Percentiles rank a stretch among this genome's conserved stretches.
phyloP scores from a whole-genome alignment of 352 stramenopile genomes.

The Saprolegnia diclina region DNA sequence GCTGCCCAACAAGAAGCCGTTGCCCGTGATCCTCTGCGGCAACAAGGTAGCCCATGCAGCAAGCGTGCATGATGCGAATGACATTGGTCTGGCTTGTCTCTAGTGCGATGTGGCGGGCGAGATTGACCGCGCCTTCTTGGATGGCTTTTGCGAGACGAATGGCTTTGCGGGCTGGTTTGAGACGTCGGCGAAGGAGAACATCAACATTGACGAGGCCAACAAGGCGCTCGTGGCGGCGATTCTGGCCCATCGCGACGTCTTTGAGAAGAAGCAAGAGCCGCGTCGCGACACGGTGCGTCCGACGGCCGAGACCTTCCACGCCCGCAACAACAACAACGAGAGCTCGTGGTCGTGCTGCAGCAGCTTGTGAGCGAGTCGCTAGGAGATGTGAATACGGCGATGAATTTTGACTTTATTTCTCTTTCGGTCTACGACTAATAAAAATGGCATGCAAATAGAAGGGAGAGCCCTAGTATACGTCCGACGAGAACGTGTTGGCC shows the following conservation, averaged over 20 bases:
- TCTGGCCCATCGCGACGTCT: conserved; percentile 79
- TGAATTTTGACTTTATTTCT: conserved; percentile 14
- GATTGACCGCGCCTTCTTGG: conserved; percentile 67
- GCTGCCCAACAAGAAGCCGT: conserved; percentile 84
- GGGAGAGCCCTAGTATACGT: conserved; percentile 18
- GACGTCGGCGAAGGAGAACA: conserved; percentile 90
- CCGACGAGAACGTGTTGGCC: conserved; percentile 16
- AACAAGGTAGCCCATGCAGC: conserved; percentile 86
- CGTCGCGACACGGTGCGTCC: conserved; percentile 72
- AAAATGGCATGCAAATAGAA: conserved; percentile 19
- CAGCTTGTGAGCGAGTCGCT: conserved; percentile 57
- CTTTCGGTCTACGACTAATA: background rate
- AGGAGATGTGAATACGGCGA: background rate
- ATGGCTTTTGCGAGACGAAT: conserved; percentile 85
- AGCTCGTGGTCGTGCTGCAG: conserved; percentile 77
- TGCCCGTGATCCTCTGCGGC: conserved; percentile 88
- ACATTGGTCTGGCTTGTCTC: background rate
- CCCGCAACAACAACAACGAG: conserved; percentile 31
- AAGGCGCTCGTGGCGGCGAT: conserved; percentile 78
- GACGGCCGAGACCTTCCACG: conserved; percentile 38
- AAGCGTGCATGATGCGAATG: background rate
- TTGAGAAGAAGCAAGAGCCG: conserved; percentile 70
- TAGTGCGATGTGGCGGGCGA: conserved; percentile 82
- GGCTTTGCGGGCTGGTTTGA: conserved; percentile 91
- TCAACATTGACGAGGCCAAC: conserved; percentile 84